These are phyloP conservation scores for Blastobotrys elegans DNA, from an alignment of 1,139 yeast species.

Conservation along the genomic window DNA sequence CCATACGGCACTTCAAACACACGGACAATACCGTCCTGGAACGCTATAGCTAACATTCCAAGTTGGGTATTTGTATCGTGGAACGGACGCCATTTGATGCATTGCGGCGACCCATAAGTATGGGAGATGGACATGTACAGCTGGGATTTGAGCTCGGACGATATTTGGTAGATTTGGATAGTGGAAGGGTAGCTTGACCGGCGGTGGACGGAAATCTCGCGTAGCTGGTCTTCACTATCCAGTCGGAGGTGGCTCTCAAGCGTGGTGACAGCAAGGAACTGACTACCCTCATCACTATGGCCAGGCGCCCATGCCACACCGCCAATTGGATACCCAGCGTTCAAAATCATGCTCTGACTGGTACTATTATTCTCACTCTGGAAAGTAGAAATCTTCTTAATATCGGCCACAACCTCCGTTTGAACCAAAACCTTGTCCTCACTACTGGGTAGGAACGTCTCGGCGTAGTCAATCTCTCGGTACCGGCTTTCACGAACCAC, in stretches of 20 bases:
- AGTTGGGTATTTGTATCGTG: conserved; percentile 19
- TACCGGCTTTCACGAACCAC: not conserved
- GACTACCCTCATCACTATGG: conserved; percentile 26
- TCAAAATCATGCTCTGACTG: conserved; percentile 20
- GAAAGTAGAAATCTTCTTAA: not conserved
- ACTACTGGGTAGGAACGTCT: not conserved
- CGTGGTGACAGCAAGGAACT: conserved; percentile 52
- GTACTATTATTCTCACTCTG: conserved; percentile 1
- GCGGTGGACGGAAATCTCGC: conserved; percentile 22
- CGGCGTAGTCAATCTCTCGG: not conserved
- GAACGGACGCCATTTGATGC: conserved; percentile 49
- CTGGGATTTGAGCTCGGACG: conserved; percentile 9
- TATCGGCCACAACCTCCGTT: conserved; percentile 5
- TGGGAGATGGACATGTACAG: conserved; percentile 39
- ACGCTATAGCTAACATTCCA: conserved; percentile 49
- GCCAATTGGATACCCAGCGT: conserved; percentile 27
- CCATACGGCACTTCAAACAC: conserved; percentile 38
- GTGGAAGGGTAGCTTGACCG: conserved; percentile 20
- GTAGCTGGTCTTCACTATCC: conserved; percentile 13
- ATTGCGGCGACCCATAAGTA: conserved; percentile 50
- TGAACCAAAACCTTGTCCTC: conserved; percentile 2
- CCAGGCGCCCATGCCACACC: conserved; percentile 32
- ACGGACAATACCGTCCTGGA: conserved; percentile 60
- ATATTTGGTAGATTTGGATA: conserved; percentile 23
- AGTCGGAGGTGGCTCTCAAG: conserved; percentile 47